Conservation (phyloP, 2,329 filamentous ascomycete genomes). For the Exophiala sp. region DNA sequence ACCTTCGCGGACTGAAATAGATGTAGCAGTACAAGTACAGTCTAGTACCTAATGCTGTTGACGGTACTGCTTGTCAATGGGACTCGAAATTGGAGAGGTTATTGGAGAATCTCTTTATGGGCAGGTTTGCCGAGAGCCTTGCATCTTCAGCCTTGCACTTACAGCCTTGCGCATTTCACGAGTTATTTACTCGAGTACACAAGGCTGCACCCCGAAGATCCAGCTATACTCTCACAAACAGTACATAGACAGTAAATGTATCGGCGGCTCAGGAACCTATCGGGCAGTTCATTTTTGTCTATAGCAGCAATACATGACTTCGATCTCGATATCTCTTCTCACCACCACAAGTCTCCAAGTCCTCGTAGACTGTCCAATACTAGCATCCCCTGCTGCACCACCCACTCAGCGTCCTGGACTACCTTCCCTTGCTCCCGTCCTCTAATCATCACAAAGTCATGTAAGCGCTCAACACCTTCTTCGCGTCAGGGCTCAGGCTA, state of each 20-base stretch:
- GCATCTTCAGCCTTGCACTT: too few relatives aligned
- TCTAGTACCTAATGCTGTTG: too few relatives aligned
- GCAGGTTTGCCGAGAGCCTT: neutral
- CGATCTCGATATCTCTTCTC: neutral
- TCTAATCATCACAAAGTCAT: constrained; percentile 32
- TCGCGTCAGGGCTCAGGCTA: constrained; percentile 59
- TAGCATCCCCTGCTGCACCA: too few relatives aligned
- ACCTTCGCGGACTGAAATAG: too few relatives aligned
- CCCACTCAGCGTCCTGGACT: too few relatives aligned
- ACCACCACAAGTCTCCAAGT: too few relatives aligned
- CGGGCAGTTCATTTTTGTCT: neutral
- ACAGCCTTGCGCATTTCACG: neutral
- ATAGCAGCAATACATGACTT: neutral
- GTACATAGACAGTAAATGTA: too few relatives aligned
- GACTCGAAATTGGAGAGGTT: neutral
- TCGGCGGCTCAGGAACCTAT: too few relatives aligned
- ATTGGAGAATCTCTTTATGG: neutral
- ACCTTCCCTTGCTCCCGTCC: neutral
- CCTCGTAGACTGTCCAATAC: too few relatives aligned
- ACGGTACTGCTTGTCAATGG: too few relatives aligned
- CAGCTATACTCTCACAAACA: too few relatives aligned
- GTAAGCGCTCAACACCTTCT: constrained; percentile 44
- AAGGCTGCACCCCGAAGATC: neutral
- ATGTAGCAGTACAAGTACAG: too few relatives aligned
- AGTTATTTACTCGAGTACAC: neutral